phyloP scores from a whole-genome alignment of 164 flowering plant genomes.

The Aristolochia fimbriata region DNA sequence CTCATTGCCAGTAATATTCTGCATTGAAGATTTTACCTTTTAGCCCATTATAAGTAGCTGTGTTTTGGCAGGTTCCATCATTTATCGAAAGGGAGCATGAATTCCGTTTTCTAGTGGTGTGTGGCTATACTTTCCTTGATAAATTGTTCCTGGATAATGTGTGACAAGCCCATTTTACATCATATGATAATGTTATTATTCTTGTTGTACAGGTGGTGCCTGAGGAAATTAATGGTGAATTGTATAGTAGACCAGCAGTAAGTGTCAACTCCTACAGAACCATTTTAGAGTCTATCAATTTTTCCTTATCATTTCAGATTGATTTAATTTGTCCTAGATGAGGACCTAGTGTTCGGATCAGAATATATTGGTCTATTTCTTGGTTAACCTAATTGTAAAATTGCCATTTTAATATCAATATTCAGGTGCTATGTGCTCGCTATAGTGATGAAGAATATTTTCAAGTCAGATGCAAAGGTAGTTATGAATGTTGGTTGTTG shows the following conservation, averaged over 20 bases:
- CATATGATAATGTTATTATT: background rate
- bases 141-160: background rate
- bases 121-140: conserved; percentile 11
- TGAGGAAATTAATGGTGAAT: conserved; percentile 56
- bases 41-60: background rate
- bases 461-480: conserved; percentile 73
- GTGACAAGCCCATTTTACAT: too few species aligned
- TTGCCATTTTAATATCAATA: background rate
- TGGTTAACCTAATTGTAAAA: too few species aligned
- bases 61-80: conserved; percentile 48
- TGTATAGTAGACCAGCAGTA: conserved; percentile 48
- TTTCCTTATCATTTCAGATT: too few species aligned
- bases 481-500: background rate
- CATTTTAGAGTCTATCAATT: too few species aligned
- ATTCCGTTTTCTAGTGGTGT: conserved; percentile 87
- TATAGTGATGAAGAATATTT: conserved; percentile 86
- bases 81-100: conserved; percentile 83
- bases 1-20: background rate
- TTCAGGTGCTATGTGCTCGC: conserved; percentile 84
- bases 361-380: too few species aligned
- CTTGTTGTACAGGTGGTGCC: conserved; percentile 47
- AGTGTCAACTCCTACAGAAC: conserved; percentile 8
- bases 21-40: background rate
- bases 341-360: too few species aligned
- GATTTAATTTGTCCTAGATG: too few species aligned